Evolutionary conservation across 768 basidiomycete species (phyloP), one percentile per base, ranked within the genome.

Genomic region (Termitomyces sp.): DNA sequence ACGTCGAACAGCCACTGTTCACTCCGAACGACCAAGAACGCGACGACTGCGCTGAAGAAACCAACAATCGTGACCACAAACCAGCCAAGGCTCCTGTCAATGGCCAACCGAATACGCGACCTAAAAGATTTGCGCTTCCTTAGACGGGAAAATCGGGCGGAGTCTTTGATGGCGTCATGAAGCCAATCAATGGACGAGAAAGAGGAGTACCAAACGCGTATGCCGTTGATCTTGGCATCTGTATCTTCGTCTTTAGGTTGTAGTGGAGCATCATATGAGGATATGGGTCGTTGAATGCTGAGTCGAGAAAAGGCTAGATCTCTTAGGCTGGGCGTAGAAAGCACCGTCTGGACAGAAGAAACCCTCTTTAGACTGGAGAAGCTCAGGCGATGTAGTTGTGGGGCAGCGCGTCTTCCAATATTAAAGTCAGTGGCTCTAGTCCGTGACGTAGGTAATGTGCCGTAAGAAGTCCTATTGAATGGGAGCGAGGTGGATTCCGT

Each of bases 101-200:
- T 71, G 10, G 75, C 72, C 29, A 89, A 81, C 22, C 79, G 79
- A 31, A 88, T 60, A 37, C 78, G 81, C 1, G 90, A 86, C 20
- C 89, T 82, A 34, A 86, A 18, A 1, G 94, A 91, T 63, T 83
- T 86, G 56, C 85, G 81, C 49, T 75, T 80, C 59, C 92, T 78
- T 18, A 96, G 77, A 50, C 83, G 80, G 34, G 87, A 82, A 61
- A 89, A 87, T 29, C 94, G 88, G 8, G 83, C 82, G 0, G 93
- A 92, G 67, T 96, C 93, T 71, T 97, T 95, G 76, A 98, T 92
- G 41, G 92, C 83, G 74, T 98, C 96, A 65, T 98, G 96, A 54
- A 98, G 76, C 96, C 95, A 98, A 71, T 98, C 94, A 56, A 96
- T 88, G 20, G 90, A 93, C 0, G 91, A 86, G 74, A 87, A 96